Evolutionary conservation across 2,329 filamentous ascomycete genomes (phyloP), one percentile per base, ranked within the genome.

Genomic region (Xylaria sp.): DNA sequence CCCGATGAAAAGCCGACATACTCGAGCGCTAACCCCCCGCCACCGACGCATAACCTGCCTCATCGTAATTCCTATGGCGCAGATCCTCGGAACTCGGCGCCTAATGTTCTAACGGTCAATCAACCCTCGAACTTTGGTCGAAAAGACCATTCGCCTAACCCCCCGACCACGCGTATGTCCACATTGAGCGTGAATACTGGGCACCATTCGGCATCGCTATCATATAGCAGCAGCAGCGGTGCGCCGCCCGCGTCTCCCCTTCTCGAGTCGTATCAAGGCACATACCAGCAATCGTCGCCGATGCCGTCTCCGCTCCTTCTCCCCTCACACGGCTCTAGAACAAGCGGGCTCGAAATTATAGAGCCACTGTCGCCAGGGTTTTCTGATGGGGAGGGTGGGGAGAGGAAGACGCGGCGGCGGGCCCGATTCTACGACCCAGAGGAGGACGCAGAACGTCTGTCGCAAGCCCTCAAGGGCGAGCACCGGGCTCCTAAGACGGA

Each of bases 281-380:
- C 93, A 0, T 98, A 96, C 71, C 94, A 98, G 76, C 92, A 91
- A 60, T 91, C 96, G 70, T 97, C 93, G 0, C 93, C 94, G 0
- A 97, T 97, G 92, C 93, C 93, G 0, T 93, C 93, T 0, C 92
- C 93, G 0, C 80, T 93, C 23, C 81, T 88, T 70, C 72, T 87
- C 3, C 75, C 86, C 2, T 77, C 80, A 35, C 81, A 87, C 9
- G 84, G 86, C 21, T 73, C 83, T 40, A 70, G 71, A 25, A 62
- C 62, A 8, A 66, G 66, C 46, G 60, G 58, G n/a, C 70, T 60
- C 2, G 70, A 75, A 11, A 65, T 77, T 27, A 68, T 84, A 25
- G 84, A 87, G 37, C 76, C 80, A 1, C 75, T 87, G 13, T 85
- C 84, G 0, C 83, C 86, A 0, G 71, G 82, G 9, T 74, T 77